These are phyloP conservation scores for Pleomassaria siparia DNA, from an alignment of 2,329 filamentous ascomycete species.

Conservation along the genomic window DNA sequence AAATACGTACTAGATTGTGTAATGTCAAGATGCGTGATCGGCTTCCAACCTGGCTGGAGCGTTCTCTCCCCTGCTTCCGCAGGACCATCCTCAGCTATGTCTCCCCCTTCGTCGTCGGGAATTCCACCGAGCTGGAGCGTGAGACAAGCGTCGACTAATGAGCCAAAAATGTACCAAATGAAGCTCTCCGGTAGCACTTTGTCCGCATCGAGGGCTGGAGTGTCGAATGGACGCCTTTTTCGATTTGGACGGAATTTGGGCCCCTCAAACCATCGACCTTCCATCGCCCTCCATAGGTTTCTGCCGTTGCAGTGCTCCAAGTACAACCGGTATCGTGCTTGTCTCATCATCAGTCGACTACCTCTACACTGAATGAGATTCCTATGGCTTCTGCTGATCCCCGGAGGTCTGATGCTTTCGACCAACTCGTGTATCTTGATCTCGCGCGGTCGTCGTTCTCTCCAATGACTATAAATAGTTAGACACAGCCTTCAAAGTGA, in stretches of 20 bases:
- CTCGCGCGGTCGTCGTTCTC: conserved; percentile 8
- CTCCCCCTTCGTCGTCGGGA: no score
- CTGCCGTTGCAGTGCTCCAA: conserved; percentile 6
- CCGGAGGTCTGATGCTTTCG: conserved; percentile 2
- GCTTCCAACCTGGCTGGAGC: not conserved
- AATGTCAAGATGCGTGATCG: conserved; percentile 7
- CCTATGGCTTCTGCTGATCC: not conserved
- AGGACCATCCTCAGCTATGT: no score
- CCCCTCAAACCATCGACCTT: no score
- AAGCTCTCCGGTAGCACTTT: not conserved
- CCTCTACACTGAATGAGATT: conserved; percentile 9
- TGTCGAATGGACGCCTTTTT: not conserved
- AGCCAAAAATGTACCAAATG: conserved; percentile 7
- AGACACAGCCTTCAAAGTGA: no score
- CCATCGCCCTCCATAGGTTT: not conserved
- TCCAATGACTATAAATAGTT: no score
- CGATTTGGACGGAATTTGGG: no score
- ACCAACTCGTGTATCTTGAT: conserved; percentile 13
- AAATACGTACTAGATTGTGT: conserved; percentile 1
- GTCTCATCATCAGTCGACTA: conserved; percentile 13
- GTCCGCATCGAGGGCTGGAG: not conserved
- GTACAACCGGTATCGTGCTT: conserved; percentile 8
- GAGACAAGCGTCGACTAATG: conserved; percentile 6
- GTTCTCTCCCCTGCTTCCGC: no score
- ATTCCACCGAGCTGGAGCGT: conserved; percentile 1